Conservation (phyloP, 257 asterid species). For the Rhazya stricta region DNA sequence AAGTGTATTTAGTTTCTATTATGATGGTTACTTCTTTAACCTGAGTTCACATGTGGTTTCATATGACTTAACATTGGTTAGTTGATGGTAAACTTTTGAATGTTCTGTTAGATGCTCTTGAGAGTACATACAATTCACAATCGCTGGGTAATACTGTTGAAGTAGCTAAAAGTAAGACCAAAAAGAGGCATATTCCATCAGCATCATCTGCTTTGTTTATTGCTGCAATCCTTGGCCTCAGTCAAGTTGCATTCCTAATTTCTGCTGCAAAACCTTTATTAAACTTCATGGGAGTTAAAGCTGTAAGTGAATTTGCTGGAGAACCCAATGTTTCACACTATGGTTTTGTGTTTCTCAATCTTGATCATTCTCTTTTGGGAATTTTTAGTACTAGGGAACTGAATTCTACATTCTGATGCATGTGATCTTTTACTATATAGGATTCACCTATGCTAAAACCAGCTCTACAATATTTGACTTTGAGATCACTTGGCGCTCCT, state of each 20-base stretch:
- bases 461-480: constrained; percentile 52
- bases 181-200: constrained; percentile 60
- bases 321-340: background rate
- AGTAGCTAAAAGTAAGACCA: constrained; percentile 21
- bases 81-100: background rate
- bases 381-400: background rate
- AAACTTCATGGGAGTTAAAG: constrained; percentile 67
- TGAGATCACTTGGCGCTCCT: constrained; percentile 74
- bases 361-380: background rate
- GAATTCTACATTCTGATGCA: background rate
- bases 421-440: constrained; percentile 19
- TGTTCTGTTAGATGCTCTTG: constrained; percentile 14
- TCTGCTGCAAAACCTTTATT: constrained; percentile 53
- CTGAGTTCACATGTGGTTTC: background rate
- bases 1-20: background rate
- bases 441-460: constrained; percentile 55
- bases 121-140: constrained; percentile 20
- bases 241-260: constrained; percentile 53
- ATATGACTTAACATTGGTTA: background rate
- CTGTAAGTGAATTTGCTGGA: constrained; percentile 32
- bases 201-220: constrained; percentile 66
- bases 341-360: background rate
- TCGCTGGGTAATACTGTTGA: constrained; percentile 26
- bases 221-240: constrained; percentile 61
- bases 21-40: background rate